Evolutionary conservation across 805 yeast genomes (phyloP), one percentile per base, ranked within the genome.

Genomic region (Barnettozyma pratensis): DNA sequence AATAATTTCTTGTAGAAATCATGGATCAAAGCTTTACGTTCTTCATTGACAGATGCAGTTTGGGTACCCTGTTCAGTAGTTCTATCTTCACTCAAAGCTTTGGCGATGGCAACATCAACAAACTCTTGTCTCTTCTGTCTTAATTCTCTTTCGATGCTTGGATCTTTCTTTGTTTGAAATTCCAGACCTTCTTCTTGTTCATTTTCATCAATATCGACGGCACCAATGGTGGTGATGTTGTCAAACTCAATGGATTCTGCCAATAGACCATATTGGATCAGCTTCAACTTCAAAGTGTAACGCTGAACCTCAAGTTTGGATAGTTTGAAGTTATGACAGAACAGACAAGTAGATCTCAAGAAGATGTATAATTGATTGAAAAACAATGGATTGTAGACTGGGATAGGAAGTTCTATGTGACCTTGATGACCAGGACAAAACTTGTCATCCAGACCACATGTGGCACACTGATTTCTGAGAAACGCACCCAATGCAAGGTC

Each of bases 391-490:
- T 89, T 92, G 74, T 89, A 94, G 40, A 88, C 95, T 4, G 98
- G 96, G 39, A 90, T 84, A 6, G 99, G 99, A 54, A 94, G 76
- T 66, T 92, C 97, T 54, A 94, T 90, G 67, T 94, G 99, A 52
- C 99, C 99, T 67, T 90, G 89, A 67, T 94, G 99, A 42, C 99
- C 99, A 4, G 97, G 97, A 72, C 99, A 94, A 59, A 80, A 83
- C 63, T 85, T 82, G 58, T 92, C 97, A 65, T 91, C 96, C 53
- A 92, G 74, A 19, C 98, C 97, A 78, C 99, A 94, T 1, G 98
- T 92, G 26, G 94, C 77, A 79, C 99, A 70, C 50, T 87, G 75
- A 65, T 92, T 88, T 62, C 84, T 78, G 53, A 89, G 73, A 62
- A 90, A 94, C 0, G 99, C 98, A 56, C 99, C 99, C 38, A 94